These are phyloP conservation scores for Emydomyces testavorans DNA, from an alignment of 2,329 filamentous ascomycete genomes.

Conservation along the genomic window DNA sequence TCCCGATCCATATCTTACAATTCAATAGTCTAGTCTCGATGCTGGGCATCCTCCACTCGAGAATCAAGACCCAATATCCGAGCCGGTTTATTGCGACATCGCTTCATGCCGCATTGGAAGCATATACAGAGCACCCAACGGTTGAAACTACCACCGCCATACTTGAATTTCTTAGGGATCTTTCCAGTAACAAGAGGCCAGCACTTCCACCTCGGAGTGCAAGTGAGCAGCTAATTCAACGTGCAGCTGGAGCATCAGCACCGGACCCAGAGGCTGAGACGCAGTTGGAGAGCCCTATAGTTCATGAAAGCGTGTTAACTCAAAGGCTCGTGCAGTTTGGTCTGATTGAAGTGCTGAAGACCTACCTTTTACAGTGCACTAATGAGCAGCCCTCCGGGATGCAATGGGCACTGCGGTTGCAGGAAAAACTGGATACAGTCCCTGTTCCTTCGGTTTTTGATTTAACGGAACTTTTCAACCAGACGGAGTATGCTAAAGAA, in stretches of 20 bases:
- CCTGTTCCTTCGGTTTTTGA: conserved; percentile 40
- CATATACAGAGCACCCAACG: conserved; percentile 46
- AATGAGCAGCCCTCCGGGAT: conserved; percentile 28
- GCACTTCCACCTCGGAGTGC: conserved; percentile 47
- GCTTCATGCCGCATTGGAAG: conserved; percentile 49
- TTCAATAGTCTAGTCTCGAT: conserved; percentile 40
- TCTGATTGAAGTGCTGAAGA: conserved; percentile 49
- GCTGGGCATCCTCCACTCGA: conserved; percentile 47
- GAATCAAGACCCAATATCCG: conserved; percentile 53
- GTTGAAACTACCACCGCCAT: conserved; percentile 47
- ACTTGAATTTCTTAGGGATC: conserved; percentile 46
- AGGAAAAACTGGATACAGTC: conserved; percentile 46
- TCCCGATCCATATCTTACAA: conserved; percentile 24
- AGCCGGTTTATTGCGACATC: conserved; percentile 54
- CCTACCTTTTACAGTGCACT: conserved; percentile 41
- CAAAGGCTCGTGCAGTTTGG: conserved; percentile 50
- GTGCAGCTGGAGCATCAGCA: conserved; percentile 28
- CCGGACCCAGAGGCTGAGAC: conserved; percentile 49
- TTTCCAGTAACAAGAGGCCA: conserved; percentile 48
- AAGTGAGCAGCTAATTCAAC: conserved; percentile 37
- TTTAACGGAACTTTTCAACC: conserved; percentile 39
- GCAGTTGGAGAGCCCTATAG: conserved; percentile 26
- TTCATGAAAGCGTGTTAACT: conserved; percentile 42
- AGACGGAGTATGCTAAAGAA: conserved; percentile 39
- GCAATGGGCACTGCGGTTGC: conserved; percentile 40